These are phyloP conservation scores for Pseudozyma pruni DNA, from an alignment of 1,284 basidiomycete genomes.

Conservation along the genomic window DNA sequence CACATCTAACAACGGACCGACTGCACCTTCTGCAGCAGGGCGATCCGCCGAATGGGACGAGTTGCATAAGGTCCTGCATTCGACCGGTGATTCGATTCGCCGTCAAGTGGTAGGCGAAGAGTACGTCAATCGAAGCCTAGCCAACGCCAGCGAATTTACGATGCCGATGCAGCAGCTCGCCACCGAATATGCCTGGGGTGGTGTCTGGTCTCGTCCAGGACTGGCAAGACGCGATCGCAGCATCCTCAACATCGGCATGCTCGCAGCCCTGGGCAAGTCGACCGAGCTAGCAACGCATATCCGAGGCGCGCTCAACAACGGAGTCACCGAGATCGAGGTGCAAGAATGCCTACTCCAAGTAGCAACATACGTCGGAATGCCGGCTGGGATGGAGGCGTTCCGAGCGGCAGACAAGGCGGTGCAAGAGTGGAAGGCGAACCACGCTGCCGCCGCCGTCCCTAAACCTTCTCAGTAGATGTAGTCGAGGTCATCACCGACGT, in stretches of 20 bases:
- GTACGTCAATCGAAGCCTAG: conserved; percentile 34
- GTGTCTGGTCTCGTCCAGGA: conserved; percentile 35
- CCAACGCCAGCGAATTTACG: conserved; percentile 22
- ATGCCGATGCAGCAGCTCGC: conserved; percentile 39
- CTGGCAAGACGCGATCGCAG: conserved; percentile 37
- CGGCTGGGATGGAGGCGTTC: conserved; percentile 43
- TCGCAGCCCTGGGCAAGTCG: conserved; percentile 28
- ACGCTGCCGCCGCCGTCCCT: background rate
- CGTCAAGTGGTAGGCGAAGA: conserved; percentile 33
- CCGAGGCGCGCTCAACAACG: conserved; percentile 49
- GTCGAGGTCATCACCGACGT: no score
- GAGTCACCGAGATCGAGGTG: conserved; percentile 35
- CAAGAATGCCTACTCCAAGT: conserved; percentile 45
- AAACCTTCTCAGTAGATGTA: background rate
- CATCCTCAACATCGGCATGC: conserved; percentile 45
- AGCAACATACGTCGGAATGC: conserved; percentile 43
- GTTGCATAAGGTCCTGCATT: conserved; percentile 14
- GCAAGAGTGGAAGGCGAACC: conserved; percentile 39
- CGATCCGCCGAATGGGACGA: conserved; percentile 22
- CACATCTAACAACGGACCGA: background rate
- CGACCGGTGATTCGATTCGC: conserved; percentile 26
- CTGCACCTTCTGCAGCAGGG: background rate
- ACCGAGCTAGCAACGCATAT: conserved; percentile 42
- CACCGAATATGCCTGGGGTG: conserved; percentile 42
- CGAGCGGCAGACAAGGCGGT: conserved; percentile 43